Base-by-base conservation (phyloP, 2,329 filamentous ascomycete species). In the Colletotrichum zoysiae region DNA sequence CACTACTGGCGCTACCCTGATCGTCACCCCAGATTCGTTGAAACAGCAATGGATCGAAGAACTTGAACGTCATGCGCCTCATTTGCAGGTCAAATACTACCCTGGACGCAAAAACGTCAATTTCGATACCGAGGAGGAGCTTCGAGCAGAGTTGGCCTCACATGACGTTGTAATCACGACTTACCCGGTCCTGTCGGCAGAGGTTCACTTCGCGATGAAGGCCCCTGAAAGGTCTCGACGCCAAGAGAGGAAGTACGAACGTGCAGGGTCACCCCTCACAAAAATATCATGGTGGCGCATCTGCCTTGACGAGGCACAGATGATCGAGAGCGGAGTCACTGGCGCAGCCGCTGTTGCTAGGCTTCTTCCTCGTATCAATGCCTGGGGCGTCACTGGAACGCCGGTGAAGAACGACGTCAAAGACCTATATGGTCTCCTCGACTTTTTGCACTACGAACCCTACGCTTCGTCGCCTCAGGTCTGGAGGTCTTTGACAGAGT, bases 311-410 rank as follows among this genome's bases (percentile, higher is more conserved):
- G 95, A 91, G 84, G 91, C 95, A 0, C 96, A 99, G 78, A 97
- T 97, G 92, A 91, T 98, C 53, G 95, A 98, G 79, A 95, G 90
- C 75, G 94, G 95, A 44, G 91, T 97, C 5, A 95, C 90, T 76
- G 91, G 94, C 75, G 93, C 95, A 38, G 95, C 96, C 1, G 89
- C 87, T 58, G 90, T 98, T 18, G 95, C 95, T 46, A 89, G 91
- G 51, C 84, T 92, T 35, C 92, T 99, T 73, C 95, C 95, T 56
- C 89, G 96, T 38, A 82, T 93, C 74, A 95, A 97, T 81, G 92
- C 94, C 2, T 98, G 96, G 96, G 95, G 92, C 18, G 91, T 99
- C 51, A 95, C 94, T 0, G 96, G 94, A 53, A 99, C 96, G 0
- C 96, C 96, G 0, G 87, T 98, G 48, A 92, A 93, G 75, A 93